phyloP scores from a whole-genome alignment of 768 basidiomycete species.

The Kwoniella botswanensis region DNA sequence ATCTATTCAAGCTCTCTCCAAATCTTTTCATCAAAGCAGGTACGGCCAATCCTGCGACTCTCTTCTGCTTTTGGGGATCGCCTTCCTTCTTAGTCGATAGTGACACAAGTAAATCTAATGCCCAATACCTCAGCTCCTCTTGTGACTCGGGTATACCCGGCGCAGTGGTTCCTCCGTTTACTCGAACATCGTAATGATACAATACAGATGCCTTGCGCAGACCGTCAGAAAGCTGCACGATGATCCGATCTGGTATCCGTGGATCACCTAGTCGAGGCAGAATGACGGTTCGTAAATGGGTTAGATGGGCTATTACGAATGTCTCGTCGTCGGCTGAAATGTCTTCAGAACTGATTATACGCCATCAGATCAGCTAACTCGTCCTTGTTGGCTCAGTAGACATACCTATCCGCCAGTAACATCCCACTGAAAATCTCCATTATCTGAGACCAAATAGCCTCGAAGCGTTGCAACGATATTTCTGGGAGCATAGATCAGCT shows the following conservation, averaged over 20 bases:
- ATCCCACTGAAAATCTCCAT: slow-evolving; percentile 44
- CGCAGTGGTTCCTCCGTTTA: slow-evolving; percentile 42
- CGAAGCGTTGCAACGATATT: slow-evolving; percentile 69
- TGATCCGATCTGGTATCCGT: slow-evolving; percentile 36
- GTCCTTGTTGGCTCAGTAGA: slow-evolving; percentile 1
- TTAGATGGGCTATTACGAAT: slow-evolving; percentile 44
- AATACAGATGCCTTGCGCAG: slow-evolving; percentile 45
- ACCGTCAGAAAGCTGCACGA: slow-evolving; percentile 34
- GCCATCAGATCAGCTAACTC: not conserved
- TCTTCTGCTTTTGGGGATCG: slow-evolving; percentile 73
- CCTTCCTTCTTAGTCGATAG: slow-evolving; percentile 12
- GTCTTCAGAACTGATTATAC: slow-evolving; percentile 11
- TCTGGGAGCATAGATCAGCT: slow-evolving; percentile 56
- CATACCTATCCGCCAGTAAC: slow-evolving; percentile 44
- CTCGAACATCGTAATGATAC: slow-evolving; percentile 40
- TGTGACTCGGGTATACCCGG: slow-evolving; percentile 29
- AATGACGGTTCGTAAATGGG: slow-evolving; percentile 28
- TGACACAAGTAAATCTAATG: slow-evolving; percentile 43
- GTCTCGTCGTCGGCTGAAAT: slow-evolving; percentile 41
- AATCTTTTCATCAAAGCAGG: slow-evolving; percentile 80
- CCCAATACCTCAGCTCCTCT: slow-evolving; percentile 50
- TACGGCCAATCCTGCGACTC: slow-evolving; percentile 77
- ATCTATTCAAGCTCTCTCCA: slow-evolving; percentile 69
- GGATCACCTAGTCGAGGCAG: slow-evolving; percentile 33
- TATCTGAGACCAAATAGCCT: slow-evolving; percentile 80